phyloP scores from a whole-genome alignment of 2,329 filamentous ascomycete species.

The Metarhizium brunneum region DNA sequence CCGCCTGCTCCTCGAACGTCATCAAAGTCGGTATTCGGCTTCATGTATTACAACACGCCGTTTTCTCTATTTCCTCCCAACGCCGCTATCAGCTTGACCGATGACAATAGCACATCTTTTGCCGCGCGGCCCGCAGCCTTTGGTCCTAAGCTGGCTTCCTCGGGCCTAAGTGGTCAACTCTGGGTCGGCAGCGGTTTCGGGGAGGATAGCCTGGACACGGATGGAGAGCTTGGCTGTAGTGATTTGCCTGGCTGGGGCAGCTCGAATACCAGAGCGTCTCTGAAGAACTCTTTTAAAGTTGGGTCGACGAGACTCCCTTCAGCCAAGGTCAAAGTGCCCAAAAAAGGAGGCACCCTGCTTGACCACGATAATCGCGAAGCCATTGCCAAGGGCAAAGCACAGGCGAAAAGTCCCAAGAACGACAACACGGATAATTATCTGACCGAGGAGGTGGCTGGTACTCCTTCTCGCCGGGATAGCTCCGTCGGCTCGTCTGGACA shows the following conservation, averaged over 20 bases:
- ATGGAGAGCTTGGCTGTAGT: conserved; percentile 88
- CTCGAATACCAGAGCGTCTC: conserved; percentile 36
- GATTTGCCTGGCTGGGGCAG: conserved; percentile 86
- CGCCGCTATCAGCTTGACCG: conserved; percentile 89
- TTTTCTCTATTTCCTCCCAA: conserved; percentile 91
- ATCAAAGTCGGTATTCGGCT: conserved; percentile 23
- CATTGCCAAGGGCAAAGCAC: conserved; percentile 7
- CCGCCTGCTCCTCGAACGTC: conserved; percentile 13
- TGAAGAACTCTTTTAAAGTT: conserved; percentile 29
- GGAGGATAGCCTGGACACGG: conserved; percentile 61
- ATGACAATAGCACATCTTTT: conserved; percentile 98
- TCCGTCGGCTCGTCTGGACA: conserved; percentile 40
- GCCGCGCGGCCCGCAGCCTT: conserved; percentile 88
- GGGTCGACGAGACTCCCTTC: conserved; percentile 13
- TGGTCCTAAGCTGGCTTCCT: conserved; percentile 65
- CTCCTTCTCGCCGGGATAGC: conserved; percentile 24
- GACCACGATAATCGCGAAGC: conserved; percentile 18
- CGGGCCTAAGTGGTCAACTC: conserved; percentile 76
- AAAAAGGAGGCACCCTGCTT: conserved; percentile 13
- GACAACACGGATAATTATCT: conserved; percentile 84
- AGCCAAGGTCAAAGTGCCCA: conserved; percentile 7
- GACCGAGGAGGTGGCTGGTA: conserved; percentile 40
- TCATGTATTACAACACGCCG: conserved; percentile 65
- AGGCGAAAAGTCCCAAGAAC: conserved; percentile 26
- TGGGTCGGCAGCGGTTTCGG: conserved; percentile 92